Evolutionary conservation across 768 basidiomycete species (phyloP).

Genomic region (Hydnomerulius pinastri): DNA sequence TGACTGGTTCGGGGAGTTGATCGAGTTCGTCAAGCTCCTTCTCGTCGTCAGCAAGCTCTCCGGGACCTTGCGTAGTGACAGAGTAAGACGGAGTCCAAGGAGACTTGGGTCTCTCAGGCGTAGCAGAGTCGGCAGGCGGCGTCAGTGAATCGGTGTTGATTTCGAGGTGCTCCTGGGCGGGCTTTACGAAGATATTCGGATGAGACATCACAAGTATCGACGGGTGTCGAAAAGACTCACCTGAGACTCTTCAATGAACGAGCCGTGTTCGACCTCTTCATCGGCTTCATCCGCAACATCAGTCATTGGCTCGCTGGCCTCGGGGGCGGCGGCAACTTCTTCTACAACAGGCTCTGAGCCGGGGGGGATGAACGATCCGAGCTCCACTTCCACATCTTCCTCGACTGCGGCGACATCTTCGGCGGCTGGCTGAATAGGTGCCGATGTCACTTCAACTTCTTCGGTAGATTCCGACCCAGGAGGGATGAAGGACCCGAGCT

Average conservation of each 20-base stretch:
- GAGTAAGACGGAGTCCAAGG: constrained; percentile 40
- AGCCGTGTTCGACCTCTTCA: constrained; percentile 13
- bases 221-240: not conserved
- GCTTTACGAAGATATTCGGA: not conserved
- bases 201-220: not conserved
- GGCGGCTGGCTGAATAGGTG: not conserved
- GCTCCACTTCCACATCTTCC: not conserved
- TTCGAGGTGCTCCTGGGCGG: not conserved
- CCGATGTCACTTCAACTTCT: not conserved
- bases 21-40: constrained; percentile 9
- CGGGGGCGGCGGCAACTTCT: not conserved
- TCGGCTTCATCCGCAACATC: not conserved
- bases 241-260: constrained; percentile 6
- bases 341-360: not conserved
- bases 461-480: not conserved
- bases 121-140: not conserved
- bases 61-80: constrained; percentile 33
- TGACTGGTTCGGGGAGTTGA: not conserved
- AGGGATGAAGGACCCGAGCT: not conserved
- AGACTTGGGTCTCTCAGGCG: constrained; percentile 30
- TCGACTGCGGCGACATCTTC: not conserved
- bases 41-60: constrained; percentile 7
- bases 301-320: not conserved
- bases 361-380: not conserved
- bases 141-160: not conserved